Percentiles rank a stretch among this genome's conserved stretches.
These are phyloP conservation scores for Grigorovia yakushimaensis DNA, from an alignment of 805 yeast genomes.

Conservation along the genomic window DNA sequence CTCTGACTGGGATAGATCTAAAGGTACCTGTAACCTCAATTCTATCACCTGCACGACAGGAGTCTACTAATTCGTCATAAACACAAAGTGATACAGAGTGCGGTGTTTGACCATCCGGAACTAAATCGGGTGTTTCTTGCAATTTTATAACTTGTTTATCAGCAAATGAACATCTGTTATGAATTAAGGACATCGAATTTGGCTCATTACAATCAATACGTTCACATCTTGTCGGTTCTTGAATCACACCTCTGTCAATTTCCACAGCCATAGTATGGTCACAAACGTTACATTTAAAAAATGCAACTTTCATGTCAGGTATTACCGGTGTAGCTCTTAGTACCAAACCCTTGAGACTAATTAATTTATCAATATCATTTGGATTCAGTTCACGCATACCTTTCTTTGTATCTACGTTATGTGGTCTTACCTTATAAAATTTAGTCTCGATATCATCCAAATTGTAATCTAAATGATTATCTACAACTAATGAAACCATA, in stretches of 20 bases:
- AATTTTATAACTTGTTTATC: conserved; percentile 90
- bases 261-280: conserved; percentile 87
- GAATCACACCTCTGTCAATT: conserved; percentile 87
- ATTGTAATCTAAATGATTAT: conserved; percentile 40
- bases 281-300: conserved; percentile 90
- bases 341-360: conserved; percentile 83
- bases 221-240: conserved; percentile 92
- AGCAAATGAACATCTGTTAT: conserved; percentile 85
- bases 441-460: conserved; percentile 66
- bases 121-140: conserved; percentile 93
- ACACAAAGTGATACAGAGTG: conserved; percentile 90
- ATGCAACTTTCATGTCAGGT: conserved; percentile 97
- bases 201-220: conserved; percentile 71
- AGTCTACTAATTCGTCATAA: conserved; percentile 91
- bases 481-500: conserved; percentile 63
- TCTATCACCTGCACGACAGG: conserved; percentile 93
- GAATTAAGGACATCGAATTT: conserved; percentile 83
- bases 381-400: conserved; percentile 95
- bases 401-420: conserved; percentile 55
- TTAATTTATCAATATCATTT: conserved; percentile 86
- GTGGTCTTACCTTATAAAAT: conserved; percentile 84
- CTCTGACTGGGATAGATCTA: conserved; percentile 84
- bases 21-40: conserved; percentile 93
- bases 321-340: conserved; percentile 82
- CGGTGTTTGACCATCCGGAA: conserved; percentile 98